phyloP scores from a whole-genome alignment of 2,329 filamentous ascomycete species.

The Phyllosticta citrichinensis region DNA sequence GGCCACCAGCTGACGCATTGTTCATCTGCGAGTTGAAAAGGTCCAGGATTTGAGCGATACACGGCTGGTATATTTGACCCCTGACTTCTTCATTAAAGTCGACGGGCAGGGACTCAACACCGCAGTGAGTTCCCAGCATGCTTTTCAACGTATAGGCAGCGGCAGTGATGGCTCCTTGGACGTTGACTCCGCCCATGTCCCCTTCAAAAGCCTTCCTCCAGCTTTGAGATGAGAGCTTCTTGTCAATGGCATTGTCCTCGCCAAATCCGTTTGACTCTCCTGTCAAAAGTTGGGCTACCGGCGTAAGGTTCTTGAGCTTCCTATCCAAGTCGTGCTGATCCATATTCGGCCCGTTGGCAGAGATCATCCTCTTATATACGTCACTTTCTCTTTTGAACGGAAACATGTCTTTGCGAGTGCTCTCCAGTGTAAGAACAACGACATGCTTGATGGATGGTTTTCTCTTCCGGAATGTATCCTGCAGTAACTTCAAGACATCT shows the following conservation, averaged over 20 bases:
- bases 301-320: slow-evolving; percentile 21
- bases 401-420: slow-evolving; percentile 32
- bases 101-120: slow-evolving; percentile 30
- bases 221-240: background rate
- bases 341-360: slow-evolving; percentile 16
- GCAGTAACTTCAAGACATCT: slow-evolving; percentile 22
- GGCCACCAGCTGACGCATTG: background rate
- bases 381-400: slow-evolving; percentile 27
- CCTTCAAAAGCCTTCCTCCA: background rate
- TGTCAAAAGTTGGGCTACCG: slow-evolving; percentile 26
- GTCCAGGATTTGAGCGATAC: slow-evolving; percentile 28
- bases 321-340: slow-evolving; percentile 20
- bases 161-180: slow-evolving; percentile 27
- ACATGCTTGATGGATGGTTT: slow-evolving; percentile 29
- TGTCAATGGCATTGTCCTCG: slow-evolving; percentile 1
- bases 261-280: slow-evolving; percentile 27
- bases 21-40: slow-evolving; percentile 22
- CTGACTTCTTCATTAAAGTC: slow-evolving; percentile 30
- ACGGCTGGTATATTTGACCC: slow-evolving; percentile 31
- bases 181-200: slow-evolving; percentile 17
- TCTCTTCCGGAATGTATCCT: slow-evolving; percentile 19
- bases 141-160: slow-evolving; percentile 32
- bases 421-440: slow-evolving; percentile 30
- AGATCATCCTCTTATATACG: slow-evolving; percentile 22
- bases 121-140: slow-evolving; percentile 30